A percentile compares a stretch with the other conserved stretches of the same genome.
These are phyloP conservation scores for Linnemannia zychae DNA, from an alignment of 192 early-diverging fungal genomes.

Conservation along the genomic window DNA sequence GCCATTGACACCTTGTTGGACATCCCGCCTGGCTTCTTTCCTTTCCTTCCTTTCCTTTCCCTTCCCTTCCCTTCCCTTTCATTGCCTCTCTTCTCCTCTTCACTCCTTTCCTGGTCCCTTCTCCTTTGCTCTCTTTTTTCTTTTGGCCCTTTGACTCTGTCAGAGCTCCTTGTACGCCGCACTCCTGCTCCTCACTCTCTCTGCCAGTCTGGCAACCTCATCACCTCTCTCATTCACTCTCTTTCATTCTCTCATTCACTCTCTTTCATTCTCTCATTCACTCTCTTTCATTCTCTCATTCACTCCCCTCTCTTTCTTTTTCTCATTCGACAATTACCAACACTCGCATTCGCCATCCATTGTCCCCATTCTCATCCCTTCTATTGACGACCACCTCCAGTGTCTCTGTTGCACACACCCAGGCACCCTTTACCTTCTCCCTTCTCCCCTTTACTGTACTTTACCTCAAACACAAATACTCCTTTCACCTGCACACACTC, in stretches of 20 bases:
- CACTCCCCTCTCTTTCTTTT: too few relatives aligned
- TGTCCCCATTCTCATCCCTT: too few relatives aligned
- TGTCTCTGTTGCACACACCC: neutral
- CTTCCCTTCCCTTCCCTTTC: neutral
- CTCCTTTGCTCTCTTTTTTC: neutral
- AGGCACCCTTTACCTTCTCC: neutral
- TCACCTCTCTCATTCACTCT: neutral
- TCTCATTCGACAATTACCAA: too few relatives aligned
- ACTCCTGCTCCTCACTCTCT: neutral
- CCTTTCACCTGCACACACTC: neutral
- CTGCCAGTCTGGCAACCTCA: conserved; percentile 3
- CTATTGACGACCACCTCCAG: neutral
- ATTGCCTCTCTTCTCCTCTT: neutral
- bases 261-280: neutral
- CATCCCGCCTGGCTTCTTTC: neutral
- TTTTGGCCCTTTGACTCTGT: neutral
- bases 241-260: neutral
- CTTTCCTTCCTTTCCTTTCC: neutral
- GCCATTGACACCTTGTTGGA: neutral
- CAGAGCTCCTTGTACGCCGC: neutral
- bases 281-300: neutral
- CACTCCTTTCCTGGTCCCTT: neutral
- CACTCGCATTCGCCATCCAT: too few relatives aligned
- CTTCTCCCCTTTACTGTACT: too few relatives aligned
- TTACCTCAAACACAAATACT: neutral